These are phyloP conservation scores for Alternaria viburni DNA, from an alignment of 2,329 filamentous ascomycete species.

Conservation along the genomic window DNA sequence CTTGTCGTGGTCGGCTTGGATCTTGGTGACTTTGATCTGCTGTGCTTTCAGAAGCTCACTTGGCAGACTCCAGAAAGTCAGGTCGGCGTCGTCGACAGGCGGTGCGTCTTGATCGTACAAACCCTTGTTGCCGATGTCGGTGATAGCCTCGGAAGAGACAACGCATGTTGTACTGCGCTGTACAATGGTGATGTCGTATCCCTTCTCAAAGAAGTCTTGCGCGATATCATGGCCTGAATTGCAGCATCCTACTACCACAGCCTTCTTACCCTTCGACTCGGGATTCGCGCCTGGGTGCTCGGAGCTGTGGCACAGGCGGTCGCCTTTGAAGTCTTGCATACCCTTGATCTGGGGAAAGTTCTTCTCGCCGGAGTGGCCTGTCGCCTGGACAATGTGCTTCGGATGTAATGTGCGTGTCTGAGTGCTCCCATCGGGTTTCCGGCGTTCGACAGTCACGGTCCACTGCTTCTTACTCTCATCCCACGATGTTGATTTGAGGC, in stretches of 20 bases:
- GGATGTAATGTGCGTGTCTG: conserved; percentile 36
- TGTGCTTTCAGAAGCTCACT: conserved; percentile 40
- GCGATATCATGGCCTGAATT: conserved; percentile 59
- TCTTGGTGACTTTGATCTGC: conserved; percentile 33
- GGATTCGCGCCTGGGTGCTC: conserved; percentile 42
- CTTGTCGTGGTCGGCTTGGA: conserved; percentile 41
- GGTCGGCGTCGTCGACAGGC: conserved; percentile 37
- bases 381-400: conserved; percentile 40
- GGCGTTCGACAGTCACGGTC: conserved; percentile 44
- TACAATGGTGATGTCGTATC: conserved; percentile 54
- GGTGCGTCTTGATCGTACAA: conserved; percentile 38
- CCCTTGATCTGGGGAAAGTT: conserved; percentile 39
- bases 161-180: conserved; percentile 54
- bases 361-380: conserved; percentile 41
- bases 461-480: conserved; percentile 46
- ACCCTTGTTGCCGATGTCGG: conserved; percentile 38
- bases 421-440: conserved; percentile 24
- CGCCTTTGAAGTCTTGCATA: conserved; percentile 48
- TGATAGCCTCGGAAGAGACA: conserved; percentile 34
- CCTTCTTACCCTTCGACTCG: conserved; percentile 49
- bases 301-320: conserved; percentile 40
- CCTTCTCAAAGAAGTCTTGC: conserved; percentile 55
- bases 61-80: conserved; percentile 44
- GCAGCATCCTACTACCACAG: conserved; percentile 55
- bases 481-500: conserved; percentile 48